Percentiles rank a stretch among this genome's conserved stretches.
phyloP scores from a whole-genome alignment of 2,329 filamentous ascomycete genomes.

The Ampelomyces quisqualis region DNA sequence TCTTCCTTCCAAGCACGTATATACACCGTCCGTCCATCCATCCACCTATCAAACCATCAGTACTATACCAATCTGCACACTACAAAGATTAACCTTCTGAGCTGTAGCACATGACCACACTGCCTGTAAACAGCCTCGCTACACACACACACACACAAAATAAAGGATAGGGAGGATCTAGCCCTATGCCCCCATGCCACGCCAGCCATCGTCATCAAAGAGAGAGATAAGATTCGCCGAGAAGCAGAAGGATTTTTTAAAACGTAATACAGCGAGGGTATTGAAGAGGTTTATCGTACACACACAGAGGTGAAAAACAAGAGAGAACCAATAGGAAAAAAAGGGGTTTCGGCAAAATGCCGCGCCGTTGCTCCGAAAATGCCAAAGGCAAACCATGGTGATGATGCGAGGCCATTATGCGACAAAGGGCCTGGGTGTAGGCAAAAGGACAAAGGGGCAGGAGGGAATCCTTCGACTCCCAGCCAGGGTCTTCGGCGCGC shows the following conservation, averaged over 20 bases:
- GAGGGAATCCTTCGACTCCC: neutral
- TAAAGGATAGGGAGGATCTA: too few species aligned
- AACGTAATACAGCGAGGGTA: constrained; percentile 21
- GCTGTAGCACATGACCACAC: too few species aligned
- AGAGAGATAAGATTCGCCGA: neutral
- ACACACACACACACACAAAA: neutral
- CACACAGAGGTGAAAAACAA: constrained; percentile 1
- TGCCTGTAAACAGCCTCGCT: too few species aligned
- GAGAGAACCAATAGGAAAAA: neutral
- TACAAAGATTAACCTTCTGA: too few species aligned
- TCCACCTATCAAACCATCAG: too few species aligned
- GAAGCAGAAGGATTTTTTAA: neutral
- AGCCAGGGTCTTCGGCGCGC: neutral
- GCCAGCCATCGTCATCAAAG: neutral
- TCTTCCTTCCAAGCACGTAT: too few species aligned
- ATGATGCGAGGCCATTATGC: neutral
- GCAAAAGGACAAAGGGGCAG: too few species aligned
- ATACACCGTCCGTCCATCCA: too few species aligned
- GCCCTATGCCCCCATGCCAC: too few species aligned
- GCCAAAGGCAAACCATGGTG: neutral
- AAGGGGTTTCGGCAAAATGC: neutral
- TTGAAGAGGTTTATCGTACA: constrained; percentile 19
- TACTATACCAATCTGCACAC: too few species aligned
- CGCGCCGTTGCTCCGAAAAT: constrained; percentile 1
- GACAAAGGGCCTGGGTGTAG: neutral